These are phyloP conservation scores for Mycena epipterygia DNA, from an alignment of 768 basidiomycete species.

Conservation along the genomic window DNA sequence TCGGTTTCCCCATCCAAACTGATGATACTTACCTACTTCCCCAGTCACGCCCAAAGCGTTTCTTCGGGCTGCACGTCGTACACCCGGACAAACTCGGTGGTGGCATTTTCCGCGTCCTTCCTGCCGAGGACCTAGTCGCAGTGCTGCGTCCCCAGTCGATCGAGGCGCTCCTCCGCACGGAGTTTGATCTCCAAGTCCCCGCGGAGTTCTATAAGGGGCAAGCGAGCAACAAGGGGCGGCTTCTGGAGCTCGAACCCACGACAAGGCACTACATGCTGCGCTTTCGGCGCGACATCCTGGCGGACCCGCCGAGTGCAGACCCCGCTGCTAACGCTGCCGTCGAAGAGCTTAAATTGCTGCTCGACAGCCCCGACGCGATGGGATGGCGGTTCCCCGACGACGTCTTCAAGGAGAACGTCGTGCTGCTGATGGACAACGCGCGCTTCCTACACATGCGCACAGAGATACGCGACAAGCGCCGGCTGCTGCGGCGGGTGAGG, in stretches of 20 bases:
- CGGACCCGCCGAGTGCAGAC: conserved; percentile 7
- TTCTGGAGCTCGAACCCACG: neutral
- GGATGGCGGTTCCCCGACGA: conserved; percentile 20
- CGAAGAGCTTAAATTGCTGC: neutral
- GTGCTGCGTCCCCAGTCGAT: neutral
- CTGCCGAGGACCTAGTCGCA: neutral
- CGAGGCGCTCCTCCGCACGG: neutral
- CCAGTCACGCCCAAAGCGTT: conserved; percentile 9
- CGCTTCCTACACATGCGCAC: conserved; percentile 19
- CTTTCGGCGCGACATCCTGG: conserved; percentile 7
- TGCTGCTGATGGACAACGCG: conserved; percentile 10
- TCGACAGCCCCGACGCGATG: neutral
- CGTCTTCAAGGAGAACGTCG: conserved; percentile 6
- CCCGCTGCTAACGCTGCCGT: conserved; percentile 14
- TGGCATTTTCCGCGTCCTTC: conserved; percentile 16
- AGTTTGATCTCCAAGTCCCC: conserved; percentile 8
- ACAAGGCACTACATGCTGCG: conserved; percentile 8
- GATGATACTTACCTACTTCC: neutral
- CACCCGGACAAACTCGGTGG: conserved; percentile 17
- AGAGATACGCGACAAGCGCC: conserved; percentile 10
- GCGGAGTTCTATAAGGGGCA: conserved; percentile 18
- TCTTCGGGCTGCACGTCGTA: conserved; percentile 6
- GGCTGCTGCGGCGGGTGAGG: conserved; percentile 7
- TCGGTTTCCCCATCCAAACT: neutral
- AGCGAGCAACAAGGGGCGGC: conserved; percentile 1